These are phyloP conservation scores for Rhodotorula sp. DNA, from an alignment of 1,284 basidiomycete genomes.

Conservation along the genomic window DNA sequence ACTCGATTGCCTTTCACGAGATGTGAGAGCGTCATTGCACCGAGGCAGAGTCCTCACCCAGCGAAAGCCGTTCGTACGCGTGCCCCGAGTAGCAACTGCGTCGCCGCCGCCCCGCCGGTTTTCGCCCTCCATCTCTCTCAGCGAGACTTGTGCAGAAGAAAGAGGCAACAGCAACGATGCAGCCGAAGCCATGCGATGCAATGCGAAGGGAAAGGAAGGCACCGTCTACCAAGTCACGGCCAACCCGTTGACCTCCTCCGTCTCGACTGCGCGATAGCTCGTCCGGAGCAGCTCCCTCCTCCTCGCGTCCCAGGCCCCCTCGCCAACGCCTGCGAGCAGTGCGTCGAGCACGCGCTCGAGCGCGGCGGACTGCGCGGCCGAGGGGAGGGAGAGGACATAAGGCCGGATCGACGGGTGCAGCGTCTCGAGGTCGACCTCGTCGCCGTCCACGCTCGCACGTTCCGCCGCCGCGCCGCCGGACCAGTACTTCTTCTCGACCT, in stretches of 20 bases:
- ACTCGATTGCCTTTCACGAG: too few relatives aligned
- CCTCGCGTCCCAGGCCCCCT: conserved; percentile 53
- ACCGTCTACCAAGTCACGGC: conserved; percentile 72
- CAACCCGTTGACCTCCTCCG: conserved; percentile 71
- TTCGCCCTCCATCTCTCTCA: not conserved
- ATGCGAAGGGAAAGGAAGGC: too few relatives aligned
- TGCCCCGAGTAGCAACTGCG: too few relatives aligned
- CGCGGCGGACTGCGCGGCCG: conserved; percentile 51
- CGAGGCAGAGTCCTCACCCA: too few relatives aligned
- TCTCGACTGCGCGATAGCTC: conserved; percentile 80
- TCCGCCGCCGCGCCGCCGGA: not conserved
- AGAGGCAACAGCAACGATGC: too few relatives aligned
- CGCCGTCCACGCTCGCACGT: too few relatives aligned
- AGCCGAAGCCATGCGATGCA: too few relatives aligned
- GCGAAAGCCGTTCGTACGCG: too few relatives aligned
- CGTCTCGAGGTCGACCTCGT: not conserved
- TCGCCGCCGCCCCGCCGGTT: too few relatives aligned
- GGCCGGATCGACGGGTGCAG: conserved; percentile 28
- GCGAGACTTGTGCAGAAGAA: not conserved
- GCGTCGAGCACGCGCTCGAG: conserved; percentile 57
- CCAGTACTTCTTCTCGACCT: conserved; percentile 39
- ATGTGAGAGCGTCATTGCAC: too few relatives aligned
- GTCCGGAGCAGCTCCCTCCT: conserved; percentile 69
- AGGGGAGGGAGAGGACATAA: conserved; percentile 22
- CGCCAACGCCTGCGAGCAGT: conserved; percentile 49